phyloP scores from a whole-genome alignment of 495 filamentous ascomycete genomes.

The Niebla homalea region DNA sequence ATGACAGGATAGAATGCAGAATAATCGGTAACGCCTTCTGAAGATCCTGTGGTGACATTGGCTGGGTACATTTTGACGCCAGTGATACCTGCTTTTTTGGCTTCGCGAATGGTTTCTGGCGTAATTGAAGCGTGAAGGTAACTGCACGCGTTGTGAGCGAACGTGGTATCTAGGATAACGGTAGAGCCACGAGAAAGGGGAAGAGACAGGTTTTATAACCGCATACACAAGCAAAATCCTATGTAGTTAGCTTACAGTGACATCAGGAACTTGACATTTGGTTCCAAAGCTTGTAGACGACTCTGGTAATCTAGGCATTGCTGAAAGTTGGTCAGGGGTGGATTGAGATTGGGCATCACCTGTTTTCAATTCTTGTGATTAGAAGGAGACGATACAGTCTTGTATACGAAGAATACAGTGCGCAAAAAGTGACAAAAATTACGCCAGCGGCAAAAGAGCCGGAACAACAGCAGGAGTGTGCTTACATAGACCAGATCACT shows the following conservation, averaged over 20 bases:
- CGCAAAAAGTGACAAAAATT: too few relatives aligned
- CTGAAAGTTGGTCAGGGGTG: constrained; percentile 61
- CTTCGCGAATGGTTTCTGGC: constrained; percentile 63
- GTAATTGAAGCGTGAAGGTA: constrained; percentile 71
- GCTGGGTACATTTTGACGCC: constrained; percentile 44
- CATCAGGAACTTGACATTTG: constrained; percentile 73
- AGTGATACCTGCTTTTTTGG: constrained; percentile 48
- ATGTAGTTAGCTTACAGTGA: constrained; percentile 33
- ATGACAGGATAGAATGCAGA: constrained; percentile 57
- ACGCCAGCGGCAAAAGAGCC: too few relatives aligned
- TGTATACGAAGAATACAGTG: too few relatives aligned
- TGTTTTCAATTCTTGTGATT: too few relatives aligned
- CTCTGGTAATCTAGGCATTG: constrained; percentile 65
- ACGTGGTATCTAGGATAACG: too few relatives aligned
- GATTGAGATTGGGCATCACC: constrained; percentile 50
- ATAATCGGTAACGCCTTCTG: not conserved
- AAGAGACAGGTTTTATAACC: too few relatives aligned
- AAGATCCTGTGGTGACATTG: constrained; percentile 1
- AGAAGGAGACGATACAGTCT: too few relatives aligned
- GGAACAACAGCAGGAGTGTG: too few relatives aligned
- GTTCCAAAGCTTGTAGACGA: constrained; percentile 51
- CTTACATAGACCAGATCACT: constrained; percentile 77
- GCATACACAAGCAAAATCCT: too few relatives aligned
- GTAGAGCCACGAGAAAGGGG: too few relatives aligned
- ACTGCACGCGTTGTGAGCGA: too few relatives aligned